Base-by-base conservation (phyloP, 495 filamentous ascomycete genomes). In the Hypoxylon fragiforme region DNA sequence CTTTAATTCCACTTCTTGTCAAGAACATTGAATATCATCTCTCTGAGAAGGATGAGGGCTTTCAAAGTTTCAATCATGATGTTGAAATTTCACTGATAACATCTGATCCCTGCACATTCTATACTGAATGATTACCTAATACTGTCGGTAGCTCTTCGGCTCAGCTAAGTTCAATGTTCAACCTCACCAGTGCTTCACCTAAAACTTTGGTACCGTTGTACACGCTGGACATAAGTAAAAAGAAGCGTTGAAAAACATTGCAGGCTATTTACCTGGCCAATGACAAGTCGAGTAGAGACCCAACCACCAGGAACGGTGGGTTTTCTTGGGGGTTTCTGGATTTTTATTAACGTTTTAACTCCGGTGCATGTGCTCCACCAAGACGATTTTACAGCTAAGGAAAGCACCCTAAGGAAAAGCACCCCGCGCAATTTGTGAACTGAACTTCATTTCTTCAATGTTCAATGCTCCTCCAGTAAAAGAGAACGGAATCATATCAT, bases 301-400 rank as follows among this genome's bases (percentile, higher is more conserved):
- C 57, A 50, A 45, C 57, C 45, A 60, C 40, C 39, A 60, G 57
- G 57, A 60, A 50, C 57, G 35, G n/a, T 32, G n/a, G n/a, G n/a
- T n/a, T n/a, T n/a, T 14, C 14, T 15, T n/a, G n/a, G n/a, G n/a
- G n/a, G n/a, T n/a, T n/a, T n/a, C n/a, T n/a, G n/a, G n/a, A n/a
- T n/a, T n/a, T n/a, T n/a, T n/a, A n/a, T n/a, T n/a, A n/a, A n/a
- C n/a, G n/a, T n/a, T n/a, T n/a, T n/a, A n/a, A n/a, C n/a, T n/a
- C n/a, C n/a, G n/a, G n/a, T n/a, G n/a, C n/a, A n/a, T n/a, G n/a
- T 37, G 4, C 8, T 14, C 14, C 3, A 8, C 31, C 5, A 34
- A 13, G 12, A 7, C 12, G 24, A 28, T 9, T 28, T 28, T 4
- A 13, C 31, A 13, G 31, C 7, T 34, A 13, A 35, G n/a, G 11